Evolutionary conservation across 2,329 filamentous ascomycete genomes (phyloP).

Genomic region (Colletotrichum sansevieriae): DNA sequence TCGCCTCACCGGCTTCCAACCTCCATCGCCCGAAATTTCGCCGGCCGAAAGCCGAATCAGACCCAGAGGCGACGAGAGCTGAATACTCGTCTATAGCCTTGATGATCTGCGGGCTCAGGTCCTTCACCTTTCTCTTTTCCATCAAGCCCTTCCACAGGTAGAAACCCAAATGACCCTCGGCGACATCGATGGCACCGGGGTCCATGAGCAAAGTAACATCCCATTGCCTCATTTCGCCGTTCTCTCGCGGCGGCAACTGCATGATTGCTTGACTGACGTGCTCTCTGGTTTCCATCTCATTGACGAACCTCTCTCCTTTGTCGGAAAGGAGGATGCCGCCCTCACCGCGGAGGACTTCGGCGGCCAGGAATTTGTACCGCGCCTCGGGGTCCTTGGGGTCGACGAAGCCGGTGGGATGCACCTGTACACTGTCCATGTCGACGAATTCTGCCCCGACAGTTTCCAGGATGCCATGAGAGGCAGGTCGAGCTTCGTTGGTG

Average conservation of each 20-base stretch:
- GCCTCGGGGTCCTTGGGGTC: conserved; percentile 61
- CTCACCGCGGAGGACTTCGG: conserved; percentile 73
- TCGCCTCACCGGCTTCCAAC: conserved; percentile 57
- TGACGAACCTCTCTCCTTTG: conserved; percentile 67
- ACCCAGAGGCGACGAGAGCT: conserved; percentile 54
- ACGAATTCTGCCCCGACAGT: conserved; percentile 57
- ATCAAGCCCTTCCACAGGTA: conserved; percentile 74
- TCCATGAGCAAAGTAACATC: conserved; percentile 70
- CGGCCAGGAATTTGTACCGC: conserved; percentile 72
- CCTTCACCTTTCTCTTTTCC: conserved; percentile 65
- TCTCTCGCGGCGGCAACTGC: conserved; percentile 48
- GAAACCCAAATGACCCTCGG: conserved; percentile 70
- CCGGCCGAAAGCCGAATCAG: conserved; percentile 61
- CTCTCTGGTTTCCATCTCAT: conserved; percentile 72
- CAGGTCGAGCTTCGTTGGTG: conserved; percentile 71
- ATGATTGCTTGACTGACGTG: conserved; percentile 67
- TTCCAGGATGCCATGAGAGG: conserved; percentile 61
- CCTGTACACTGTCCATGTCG: conserved; percentile 70
- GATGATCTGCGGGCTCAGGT: conserved; percentile 58
- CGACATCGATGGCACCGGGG: conserved; percentile 65
- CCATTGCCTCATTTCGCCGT: conserved; percentile 63
- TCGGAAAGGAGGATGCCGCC: conserved; percentile 68
- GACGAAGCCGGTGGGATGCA: conserved; percentile 75
- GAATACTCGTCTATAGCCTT: conserved; percentile 64
- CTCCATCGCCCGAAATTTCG: conserved; percentile 68